phyloP scores from a whole-genome alignment of 1,284 basidiomycete genomes.

The Wallemia hederae region DNA sequence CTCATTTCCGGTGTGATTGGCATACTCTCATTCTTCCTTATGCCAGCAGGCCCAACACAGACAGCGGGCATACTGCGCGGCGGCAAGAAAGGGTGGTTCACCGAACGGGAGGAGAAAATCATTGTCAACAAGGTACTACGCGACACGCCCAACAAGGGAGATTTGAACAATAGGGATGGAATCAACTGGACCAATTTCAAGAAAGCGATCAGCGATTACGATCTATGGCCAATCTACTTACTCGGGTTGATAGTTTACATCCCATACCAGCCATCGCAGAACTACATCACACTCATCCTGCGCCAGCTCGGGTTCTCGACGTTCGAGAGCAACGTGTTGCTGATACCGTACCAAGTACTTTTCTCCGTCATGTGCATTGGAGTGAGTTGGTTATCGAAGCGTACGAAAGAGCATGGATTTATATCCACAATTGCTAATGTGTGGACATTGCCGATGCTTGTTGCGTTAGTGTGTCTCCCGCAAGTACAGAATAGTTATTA shows the following conservation, averaged over 20 bases:
- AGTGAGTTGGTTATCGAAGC: background rate
- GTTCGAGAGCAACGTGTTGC: background rate
- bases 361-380: background rate
- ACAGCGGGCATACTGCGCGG: conserved; percentile 11
- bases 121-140: conserved; percentile 20
- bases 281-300: background rate
- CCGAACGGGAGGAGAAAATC: conserved; percentile 18
- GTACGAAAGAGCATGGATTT: background rate
- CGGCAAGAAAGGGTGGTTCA: conserved; percentile 20
- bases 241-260: background rate
- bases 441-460: background rate
- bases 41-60: conserved; percentile 15
- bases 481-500: background rate
- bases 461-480: background rate
- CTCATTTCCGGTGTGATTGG: conserved; percentile 14
- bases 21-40: conserved; percentile 12
- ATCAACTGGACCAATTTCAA: conserved; percentile 9
- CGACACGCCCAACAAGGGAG: conserved; percentile 18
- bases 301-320: background rate
- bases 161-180: conserved; percentile 21
- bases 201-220: conserved; percentile 14
- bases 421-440: background rate
- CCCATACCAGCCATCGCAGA: background rate
- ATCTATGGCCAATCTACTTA: conserved; percentile 18
- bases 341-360: background rate